Evolutionary conservation across 495 filamentous ascomycete genomes (phyloP), one percentile per base, ranked within the genome.

Genomic region (Aspergillus steynii): DNA sequence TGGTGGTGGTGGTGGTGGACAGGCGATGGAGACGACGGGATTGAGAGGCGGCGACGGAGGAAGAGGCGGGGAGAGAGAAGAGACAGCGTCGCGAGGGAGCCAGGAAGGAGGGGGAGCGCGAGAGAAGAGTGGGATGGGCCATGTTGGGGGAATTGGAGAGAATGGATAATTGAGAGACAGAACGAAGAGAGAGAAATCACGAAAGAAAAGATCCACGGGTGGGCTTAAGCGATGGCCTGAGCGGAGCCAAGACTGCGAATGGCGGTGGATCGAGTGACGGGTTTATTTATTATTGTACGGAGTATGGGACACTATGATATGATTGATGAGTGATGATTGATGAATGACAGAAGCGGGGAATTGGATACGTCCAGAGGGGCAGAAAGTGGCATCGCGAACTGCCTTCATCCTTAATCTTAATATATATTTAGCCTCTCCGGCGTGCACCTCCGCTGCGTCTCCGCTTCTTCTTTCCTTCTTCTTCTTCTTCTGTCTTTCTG

Each of bases 171-270:
- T 8, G 37, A 42, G 8, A 8, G 10, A 42, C 12, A 34, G 31
- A 34, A 34, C 12, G 37, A 12, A 42, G 8, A 8, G 10, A 42
- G 14, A 34, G 31, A 34, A 34, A 15, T 14, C 12, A 42, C 7
- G 9, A 15, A 42, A 3, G 14, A 55, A 3, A 42, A 55, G 31
- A 42, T 61, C 61, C 52, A 60, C 37, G 45, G 60, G 54, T 56
- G 37, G 45, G 58, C 54, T 61, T 61, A 64, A 64, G 61, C 61
- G 65, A 58, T 67, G 65, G 65, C 56, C 61, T 59, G 58, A 64
- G 65, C 65, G 58, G 65, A 60, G 65, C 65, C 61, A 64, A 67
- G 61, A 53, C 31, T n/a, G 15, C 27, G 20, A 54, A 31, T 31
- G 51, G 15, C 8, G 6, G 5, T 5, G 14, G 6, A 27, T 27